These are phyloP conservation scores for Syzygium jambos DNA, from an alignment of 345 rosid species.

Conservation along the genomic window DNA sequence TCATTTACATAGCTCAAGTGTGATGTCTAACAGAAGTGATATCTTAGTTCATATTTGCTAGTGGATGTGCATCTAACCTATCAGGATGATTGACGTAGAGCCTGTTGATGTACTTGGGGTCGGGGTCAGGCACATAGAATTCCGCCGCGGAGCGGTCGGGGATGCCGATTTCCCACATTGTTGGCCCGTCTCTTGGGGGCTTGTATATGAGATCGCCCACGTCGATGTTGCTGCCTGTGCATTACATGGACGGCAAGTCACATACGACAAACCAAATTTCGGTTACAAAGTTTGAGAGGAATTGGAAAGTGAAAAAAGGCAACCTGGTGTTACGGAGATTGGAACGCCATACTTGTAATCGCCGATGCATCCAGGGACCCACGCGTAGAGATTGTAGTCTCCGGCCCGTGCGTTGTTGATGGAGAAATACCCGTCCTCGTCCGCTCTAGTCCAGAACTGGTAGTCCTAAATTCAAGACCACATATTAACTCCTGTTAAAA, in stretches of 20 bases:
- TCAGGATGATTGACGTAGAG: slow-evolving; percentile 57
- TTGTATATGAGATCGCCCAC: slow-evolving; percentile 32
- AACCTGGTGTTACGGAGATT: slow-evolving; percentile 54
- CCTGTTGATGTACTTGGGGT: slow-evolving; percentile 41
- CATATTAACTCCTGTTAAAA: background rate
- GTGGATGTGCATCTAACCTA: slow-evolving; percentile 23
- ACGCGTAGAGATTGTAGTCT: slow-evolving; percentile 60
- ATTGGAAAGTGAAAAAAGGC: background rate
- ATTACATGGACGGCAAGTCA: background rate
- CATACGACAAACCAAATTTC: background rate
- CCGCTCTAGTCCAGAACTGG: slow-evolving; percentile 79
- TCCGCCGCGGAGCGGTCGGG: slow-evolving; percentile 60
- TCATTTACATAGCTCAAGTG: background rate
- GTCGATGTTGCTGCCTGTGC: slow-evolving; percentile 28
- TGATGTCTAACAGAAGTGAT: background rate
- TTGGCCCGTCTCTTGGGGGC: slow-evolving; percentile 61
- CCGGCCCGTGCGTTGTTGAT: slow-evolving; percentile 39
- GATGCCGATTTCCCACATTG: slow-evolving; percentile 64
- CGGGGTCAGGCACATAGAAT: slow-evolving; percentile 53
- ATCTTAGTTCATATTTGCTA: background rate
- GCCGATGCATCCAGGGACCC: slow-evolving; percentile 80
- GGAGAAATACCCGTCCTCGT: slow-evolving; percentile 46
- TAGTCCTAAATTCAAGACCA: slow-evolving; percentile 30
- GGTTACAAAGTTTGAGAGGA: background rate
- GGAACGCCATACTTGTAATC: slow-evolving; percentile 45